These are phyloP conservation scores for Dentipellis sp. DNA, from an alignment of 768 basidiomycete species.

Conservation along the genomic window DNA sequence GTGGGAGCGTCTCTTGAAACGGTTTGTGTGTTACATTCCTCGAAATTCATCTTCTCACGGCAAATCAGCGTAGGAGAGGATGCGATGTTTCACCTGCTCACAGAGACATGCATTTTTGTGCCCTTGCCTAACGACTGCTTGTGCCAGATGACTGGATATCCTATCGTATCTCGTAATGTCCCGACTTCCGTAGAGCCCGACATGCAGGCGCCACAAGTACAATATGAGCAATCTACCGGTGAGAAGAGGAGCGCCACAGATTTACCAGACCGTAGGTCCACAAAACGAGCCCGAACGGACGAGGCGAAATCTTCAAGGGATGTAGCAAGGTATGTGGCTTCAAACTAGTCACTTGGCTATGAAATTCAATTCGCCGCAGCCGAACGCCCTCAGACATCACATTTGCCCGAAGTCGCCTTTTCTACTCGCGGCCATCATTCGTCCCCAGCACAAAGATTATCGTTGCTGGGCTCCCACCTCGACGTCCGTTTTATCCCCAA, in stretches of 20 bases:
- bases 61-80: slow-evolving; percentile 61
- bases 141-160: slow-evolving; percentile 74
- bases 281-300: no score
- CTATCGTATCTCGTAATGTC: slow-evolving; percentile 40
- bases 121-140: slow-evolving; percentile 76
- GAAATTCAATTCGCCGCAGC: slow-evolving; percentile 16
- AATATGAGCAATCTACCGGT: no score
- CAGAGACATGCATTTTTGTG: slow-evolving; percentile 65
- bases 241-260: no score
- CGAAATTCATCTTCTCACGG: neutral
- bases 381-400: slow-evolving; percentile 40
- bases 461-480: slow-evolving; percentile 55
- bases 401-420: slow-evolving; percentile 47
- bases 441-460: slow-evolving; percentile 41
- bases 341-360: no score
- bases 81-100: slow-evolving; percentile 70
- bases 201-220: neutral
- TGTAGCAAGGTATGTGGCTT: no score
- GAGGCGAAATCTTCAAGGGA: no score
- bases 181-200: slow-evolving; percentile 7
- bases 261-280: no score
- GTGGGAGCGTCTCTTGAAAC: slow-evolving; percentile 56
- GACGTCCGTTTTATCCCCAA: slow-evolving; percentile 37
- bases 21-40: slow-evolving; percentile 30
- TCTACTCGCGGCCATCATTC: slow-evolving; percentile 55